Evolutionary conservation across 805 yeast species (phyloP), one percentile per base, ranked within the genome.

Genomic region (Saturnispora kantuleensis): DNA sequence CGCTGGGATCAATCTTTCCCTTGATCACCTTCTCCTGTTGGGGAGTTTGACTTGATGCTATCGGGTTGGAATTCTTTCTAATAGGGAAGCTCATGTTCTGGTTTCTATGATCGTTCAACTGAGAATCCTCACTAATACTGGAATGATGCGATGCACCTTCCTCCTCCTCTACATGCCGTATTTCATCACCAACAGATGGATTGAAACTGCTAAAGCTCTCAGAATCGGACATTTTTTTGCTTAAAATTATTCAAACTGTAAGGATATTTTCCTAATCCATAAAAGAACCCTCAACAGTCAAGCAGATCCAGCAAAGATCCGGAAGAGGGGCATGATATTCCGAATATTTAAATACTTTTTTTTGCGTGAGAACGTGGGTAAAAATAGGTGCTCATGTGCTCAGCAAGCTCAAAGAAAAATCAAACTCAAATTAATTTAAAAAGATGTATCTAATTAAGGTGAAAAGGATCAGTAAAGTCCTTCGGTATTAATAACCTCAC

Each of bases 401-500:
- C 26, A 21, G 26, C 26, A 21, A 21, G 8, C 5, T 21, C 26
- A 21, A 21, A 21, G 26, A 6, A 21, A 21, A 21, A 21, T 21
- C 26, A 21, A 21, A 21, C 26, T 21, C 26, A 21, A 21, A 21
- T 21, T 21, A 21, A 21, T 21, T 21, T 21, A 21, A 21, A 21
- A 21, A 21, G 26, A 6, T 21, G 26, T 13, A 12, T 35, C 21
- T 35, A 30, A 13, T 45, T 59, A 70, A 52, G 8, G 26, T 21
- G n/a, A 6, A 21, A 21, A 21, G 26, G 8, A 21, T 21, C 26
- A 21, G 26, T 70, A 70, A 42, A 73, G 53, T 2, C 65, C 68
- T 34, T 71, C 76, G 30, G 63, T 47, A 46, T 67, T 68, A 18
- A 66, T 64, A 16, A 84, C 84, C 49, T 79, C 67, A 64, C 89